phyloP scores from a whole-genome alignment of 257 asterid species.

The Solanum chilense region DNA sequence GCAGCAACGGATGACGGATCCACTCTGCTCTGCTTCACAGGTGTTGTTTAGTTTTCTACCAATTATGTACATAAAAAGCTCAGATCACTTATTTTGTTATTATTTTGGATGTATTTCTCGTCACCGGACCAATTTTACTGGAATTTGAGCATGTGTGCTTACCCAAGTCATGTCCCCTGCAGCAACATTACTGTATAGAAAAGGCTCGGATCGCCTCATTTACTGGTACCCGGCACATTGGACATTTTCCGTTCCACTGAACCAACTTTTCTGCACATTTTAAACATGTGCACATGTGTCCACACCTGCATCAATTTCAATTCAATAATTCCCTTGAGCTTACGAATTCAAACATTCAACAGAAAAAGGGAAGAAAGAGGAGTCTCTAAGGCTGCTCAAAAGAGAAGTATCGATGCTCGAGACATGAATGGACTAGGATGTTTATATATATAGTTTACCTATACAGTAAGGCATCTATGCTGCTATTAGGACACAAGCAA shows the following conservation, averaged over 20 bases:
- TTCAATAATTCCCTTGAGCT: neutral
- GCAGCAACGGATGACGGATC: neutral
- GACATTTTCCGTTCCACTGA: constrained; percentile 48
- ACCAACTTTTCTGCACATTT: constrained; percentile 62
- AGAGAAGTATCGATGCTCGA: neutral
- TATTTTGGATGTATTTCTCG: neutral
- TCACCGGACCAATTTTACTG: neutral
- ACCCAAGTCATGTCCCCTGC: neutral
- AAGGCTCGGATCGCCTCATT: constrained; percentile 72
- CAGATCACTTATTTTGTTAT: neutral
- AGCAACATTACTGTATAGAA: constrained; percentile 25
- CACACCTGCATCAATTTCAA: constrained; percentile 43
- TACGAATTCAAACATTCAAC: neutral
- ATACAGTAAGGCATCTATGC: constrained; percentile 65
- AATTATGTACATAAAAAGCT: neutral
- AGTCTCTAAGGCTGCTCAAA: neutral
- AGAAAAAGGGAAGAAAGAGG: neutral
- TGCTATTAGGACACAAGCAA: constrained; percentile 50
- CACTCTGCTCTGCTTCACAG: neutral
- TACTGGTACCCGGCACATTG: constrained; percentile 77
- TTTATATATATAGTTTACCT: constrained; percentile 30
- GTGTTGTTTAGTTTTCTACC: neutral
- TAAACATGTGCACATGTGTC: constrained; percentile 84
- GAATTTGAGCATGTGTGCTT: neutral
- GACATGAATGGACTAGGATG: neutral